Base-by-base conservation (phyloP, 371 early-diverging fungal species). In the Gilbertella persicaria region DNA sequence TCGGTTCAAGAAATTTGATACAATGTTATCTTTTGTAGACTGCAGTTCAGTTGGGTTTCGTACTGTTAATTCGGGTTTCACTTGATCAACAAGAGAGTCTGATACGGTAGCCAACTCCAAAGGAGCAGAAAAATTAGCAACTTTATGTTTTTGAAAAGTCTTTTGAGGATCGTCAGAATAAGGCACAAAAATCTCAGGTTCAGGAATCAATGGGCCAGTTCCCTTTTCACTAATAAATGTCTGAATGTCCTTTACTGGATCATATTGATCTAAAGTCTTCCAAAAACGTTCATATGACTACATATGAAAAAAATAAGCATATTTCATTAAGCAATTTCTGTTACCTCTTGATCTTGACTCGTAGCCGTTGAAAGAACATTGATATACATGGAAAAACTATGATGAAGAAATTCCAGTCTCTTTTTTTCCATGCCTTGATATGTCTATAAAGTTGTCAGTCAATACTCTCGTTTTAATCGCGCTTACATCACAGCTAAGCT, bases 351-450 rank as follows among this genome's bases (percentile, higher is more conserved):
- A 56, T 97, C 95, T 29, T 89, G 74, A 4, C 92, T 91, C 40
- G 94, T 91, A 8, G 85, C 75, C 20, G 81, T 80, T 5, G 93
- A 88, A 6, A 95, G 69, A 23, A 95, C 77, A 60, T 96, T 96
- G 13, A 94, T 83, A 59, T 89, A 96, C 39, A 87, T 84, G 85
- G 93, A 93, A 28, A 94, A 71, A 16, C 74, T 71, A 7, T 83
- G 86, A 38, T 92, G 83, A 23, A 94, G 60, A 41, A 88, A 93
- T 44, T 94, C 90, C n/a, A 95, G 76, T 37, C 97, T 70, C 52
- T 93, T 88, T 55, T 93, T 92, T 64, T 97, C 96, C 53, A 97
- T 79, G 12, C 82, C 67, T 86, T 96, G 95, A 57, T 88, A 92
- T 45, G 66, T 72, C 86, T 82, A 25, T 21, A 41, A 24, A 43